Base-by-base conservation (phyloP, 495 filamentous ascomycete genomes). In the Penicillium nucicola region DNA sequence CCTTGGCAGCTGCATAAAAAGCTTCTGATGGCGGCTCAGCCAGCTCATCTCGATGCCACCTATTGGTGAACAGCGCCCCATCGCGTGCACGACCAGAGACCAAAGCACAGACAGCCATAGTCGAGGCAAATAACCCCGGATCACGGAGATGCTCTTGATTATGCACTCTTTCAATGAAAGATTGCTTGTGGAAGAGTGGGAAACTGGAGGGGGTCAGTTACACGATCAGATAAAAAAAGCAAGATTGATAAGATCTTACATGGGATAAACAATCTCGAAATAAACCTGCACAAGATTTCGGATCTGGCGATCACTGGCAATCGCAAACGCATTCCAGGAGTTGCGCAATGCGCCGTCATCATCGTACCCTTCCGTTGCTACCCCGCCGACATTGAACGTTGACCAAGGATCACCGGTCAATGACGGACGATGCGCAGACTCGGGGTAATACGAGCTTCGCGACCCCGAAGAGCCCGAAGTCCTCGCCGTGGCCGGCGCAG, bases 31-130 rank as follows among this genome's bases (percentile, higher is more conserved):
- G 56, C 4, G 61, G 61, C 32, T 62, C 61, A 9, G 55, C 48
- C 19, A 69, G 60, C 18, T 68, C 58, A 15, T 57, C 55, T 23
- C 56, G 54, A 31, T 57, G 48, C 65, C 61, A 70, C 25, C 55
- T 38, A 25, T 48, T 57, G 13, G 62, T 61, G 34, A 65, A 63
- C 25, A 75, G 40, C 0, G 76, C 74, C 22, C 77, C 77, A 52
- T 79, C 77, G 39, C 76, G 62, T 7, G 65, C 74, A 0, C 76
- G 66, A 8, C 64, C 71, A 5, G 76, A 69, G 9, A 67, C 67
- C 44, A 79, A 62, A 19, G 77, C 68, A 41, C 77, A 78, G 9
- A 72, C 68, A 11, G 76, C 71, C 77, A 79, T 79, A 18, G 70
- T 61, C 2, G 68, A 70, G 15, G 72, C 74, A 61, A 78, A 79